A percentile compares a stretch with the other conserved stretches of the same genome.
Conservation (phyloP, 306 rosid genomes). For the Dryas alaskensis region DNA sequence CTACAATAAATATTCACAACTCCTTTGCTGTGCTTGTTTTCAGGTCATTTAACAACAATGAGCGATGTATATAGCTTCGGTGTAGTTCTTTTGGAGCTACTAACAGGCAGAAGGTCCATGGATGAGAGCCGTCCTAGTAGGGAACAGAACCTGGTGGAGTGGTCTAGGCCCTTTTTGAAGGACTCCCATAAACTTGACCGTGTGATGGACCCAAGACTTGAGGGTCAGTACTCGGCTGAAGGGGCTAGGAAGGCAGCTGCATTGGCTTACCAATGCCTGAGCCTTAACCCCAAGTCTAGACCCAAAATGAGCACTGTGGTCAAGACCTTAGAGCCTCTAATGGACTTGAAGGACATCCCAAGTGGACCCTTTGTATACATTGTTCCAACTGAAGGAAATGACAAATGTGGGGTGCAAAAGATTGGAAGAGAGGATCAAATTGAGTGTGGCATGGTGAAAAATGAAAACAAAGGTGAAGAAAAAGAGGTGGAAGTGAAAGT, state of each 20-base stretch:
- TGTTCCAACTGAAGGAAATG: slow-evolving; percentile 43
- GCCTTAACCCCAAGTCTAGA: slow-evolving; percentile 60
- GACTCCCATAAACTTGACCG: slow-evolving; percentile 62
- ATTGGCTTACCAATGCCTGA: slow-evolving; percentile 72
- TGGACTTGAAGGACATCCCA: slow-evolving; percentile 56
- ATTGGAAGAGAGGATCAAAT: slow-evolving; percentile 13
- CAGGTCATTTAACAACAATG: slow-evolving; percentile 80
- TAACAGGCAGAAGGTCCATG: slow-evolving; percentile 63
- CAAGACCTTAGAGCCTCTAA: slow-evolving; percentile 54
- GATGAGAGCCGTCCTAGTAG: slow-evolving; percentile 64
- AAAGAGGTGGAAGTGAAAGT: slow-evolving; percentile 20
- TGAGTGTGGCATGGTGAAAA: slow-evolving; percentile 13
- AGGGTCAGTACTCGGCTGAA: slow-evolving; percentile 68
- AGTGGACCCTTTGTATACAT: slow-evolving; percentile 77
- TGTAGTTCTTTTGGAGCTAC: slow-evolving; percentile 78
- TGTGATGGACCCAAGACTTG: slow-evolving; percentile 73
- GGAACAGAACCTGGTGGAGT: slow-evolving; percentile 76
- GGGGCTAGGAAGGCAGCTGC: slow-evolving; percentile 63
- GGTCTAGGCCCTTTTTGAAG: slow-evolving; percentile 77
- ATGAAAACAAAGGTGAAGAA: slow-evolving; percentile 21
- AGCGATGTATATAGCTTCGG: slow-evolving; percentile 87
- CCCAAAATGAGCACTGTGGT: slow-evolving; percentile 81
- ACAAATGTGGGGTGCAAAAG: slow-evolving; percentile 3
- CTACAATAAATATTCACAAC: neutral
- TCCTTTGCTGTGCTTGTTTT: neutral